These are phyloP conservation scores for Venturia asperata DNA, from an alignment of 2,329 filamentous ascomycete species.

Conservation along the genomic window DNA sequence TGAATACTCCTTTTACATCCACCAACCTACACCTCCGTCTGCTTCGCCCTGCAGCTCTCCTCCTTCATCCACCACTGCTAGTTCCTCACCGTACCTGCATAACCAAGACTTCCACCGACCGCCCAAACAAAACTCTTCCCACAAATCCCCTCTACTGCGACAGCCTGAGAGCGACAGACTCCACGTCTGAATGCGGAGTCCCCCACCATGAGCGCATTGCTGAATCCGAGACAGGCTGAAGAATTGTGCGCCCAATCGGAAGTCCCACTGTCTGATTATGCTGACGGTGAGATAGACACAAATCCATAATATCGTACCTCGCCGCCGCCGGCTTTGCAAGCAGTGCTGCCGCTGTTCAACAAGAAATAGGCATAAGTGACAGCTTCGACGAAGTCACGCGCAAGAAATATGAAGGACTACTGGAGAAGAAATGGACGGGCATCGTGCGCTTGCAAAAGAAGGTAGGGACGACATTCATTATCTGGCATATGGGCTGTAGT, in stretches of 20 bases:
- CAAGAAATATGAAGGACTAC: constrained; percentile 87
- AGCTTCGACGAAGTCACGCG: constrained; percentile 71
- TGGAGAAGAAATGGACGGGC: constrained; percentile 99
- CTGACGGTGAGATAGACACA: constrained; percentile 57
- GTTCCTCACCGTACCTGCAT: background rate
- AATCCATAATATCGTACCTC: constrained; percentile 87
- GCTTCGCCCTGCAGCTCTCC: background rate
- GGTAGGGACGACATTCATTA: constrained; percentile 42
- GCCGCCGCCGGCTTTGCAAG: constrained; percentile 63
- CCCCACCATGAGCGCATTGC: constrained; percentile 16
- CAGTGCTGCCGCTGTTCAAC: constrained; percentile 63
- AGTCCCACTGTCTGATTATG: background rate
- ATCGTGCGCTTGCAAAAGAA: constrained; percentile 94
- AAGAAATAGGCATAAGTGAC: constrained; percentile 68
- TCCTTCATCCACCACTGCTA: constrained; percentile 6
- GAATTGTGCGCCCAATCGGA: constrained; percentile 59
- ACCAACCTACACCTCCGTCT: background rate
- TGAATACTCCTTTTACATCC: background rate
- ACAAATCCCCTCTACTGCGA: background rate
- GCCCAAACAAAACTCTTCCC: background rate
- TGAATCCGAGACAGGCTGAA: constrained; percentile 76
- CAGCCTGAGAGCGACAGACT: background rate
- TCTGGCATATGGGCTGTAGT: background rate
- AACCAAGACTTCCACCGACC: background rate
- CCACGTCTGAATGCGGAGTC: background rate